phyloP scores from a whole-genome alignment of 2,329 filamentous ascomycete genomes.

The Emergomyces orientalis region DNA sequence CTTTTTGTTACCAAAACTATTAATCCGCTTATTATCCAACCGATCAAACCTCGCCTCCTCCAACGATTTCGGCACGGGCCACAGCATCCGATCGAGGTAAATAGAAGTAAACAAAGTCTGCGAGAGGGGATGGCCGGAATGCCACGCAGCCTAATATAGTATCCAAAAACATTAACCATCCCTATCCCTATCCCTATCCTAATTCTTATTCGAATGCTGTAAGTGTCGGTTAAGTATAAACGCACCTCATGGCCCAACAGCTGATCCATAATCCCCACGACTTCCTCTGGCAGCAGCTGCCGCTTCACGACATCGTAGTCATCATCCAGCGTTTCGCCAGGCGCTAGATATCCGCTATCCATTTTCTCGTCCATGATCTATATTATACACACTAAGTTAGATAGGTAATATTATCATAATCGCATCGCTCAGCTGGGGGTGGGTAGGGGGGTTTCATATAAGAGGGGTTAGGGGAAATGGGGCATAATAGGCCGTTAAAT shows the following conservation, averaged over 20 bases:
- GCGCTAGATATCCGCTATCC: slow-evolving; percentile 80
- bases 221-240: not conserved
- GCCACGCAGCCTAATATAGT: slow-evolving; percentile 72
- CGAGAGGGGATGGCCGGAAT: slow-evolving; percentile 87
- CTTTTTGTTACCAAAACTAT: not conserved
- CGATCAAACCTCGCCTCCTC: slow-evolving; percentile 55
- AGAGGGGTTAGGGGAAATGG: not conserved
- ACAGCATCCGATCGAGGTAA: slow-evolving; percentile 76
- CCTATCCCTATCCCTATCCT: slow-evolving; percentile 5
- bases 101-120: slow-evolving; percentile 91
- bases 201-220: not conserved
- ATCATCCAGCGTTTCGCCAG: slow-evolving; percentile 66
- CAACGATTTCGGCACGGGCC: slow-evolving; percentile 55
- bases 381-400: not conserved
- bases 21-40: slow-evolving; percentile 10
- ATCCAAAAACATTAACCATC: not conserved
- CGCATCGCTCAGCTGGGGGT: not conserved
- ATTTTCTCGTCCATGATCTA: slow-evolving; percentile 99
- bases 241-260: slow-evolving; percentile 75
- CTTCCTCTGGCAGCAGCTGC: slow-evolving; percentile 62
- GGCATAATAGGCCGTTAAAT: too few relatives aligned
- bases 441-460: not conserved
- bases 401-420: not conserved
- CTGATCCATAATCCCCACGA: slow-evolving; percentile 90
- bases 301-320: slow-evolving; percentile 63